Conservation (phyloP, 345 rosid species). For the Gossypium australe region DNA sequence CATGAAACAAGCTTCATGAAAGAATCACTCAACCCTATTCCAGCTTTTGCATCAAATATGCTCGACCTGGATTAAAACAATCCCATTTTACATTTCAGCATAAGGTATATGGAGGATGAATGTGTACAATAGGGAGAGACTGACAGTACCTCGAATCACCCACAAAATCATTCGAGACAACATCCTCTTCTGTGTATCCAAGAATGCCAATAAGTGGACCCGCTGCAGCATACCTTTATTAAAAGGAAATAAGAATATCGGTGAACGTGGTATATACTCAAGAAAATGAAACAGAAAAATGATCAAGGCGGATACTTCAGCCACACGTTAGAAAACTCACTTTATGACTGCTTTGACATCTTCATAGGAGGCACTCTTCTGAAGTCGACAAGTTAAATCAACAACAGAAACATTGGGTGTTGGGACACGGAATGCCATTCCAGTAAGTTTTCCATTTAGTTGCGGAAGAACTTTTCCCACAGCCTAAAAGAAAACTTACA, state of each 20-base stretch:
- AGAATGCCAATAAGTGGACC: conserved; percentile 89
- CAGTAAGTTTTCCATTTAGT: conserved; percentile 96
- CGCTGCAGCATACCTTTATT: conserved; percentile 78
- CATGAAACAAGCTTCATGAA: conserved; percentile 90
- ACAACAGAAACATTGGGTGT: conserved; percentile 96
- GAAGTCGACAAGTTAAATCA: conserved; percentile 95
- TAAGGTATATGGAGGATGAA: background rate
- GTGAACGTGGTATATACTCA: background rate
- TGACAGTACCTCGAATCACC: conserved; percentile 76
- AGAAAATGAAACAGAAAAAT: background rate
- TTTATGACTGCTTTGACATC: conserved; percentile 92
- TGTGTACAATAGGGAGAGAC: background rate
- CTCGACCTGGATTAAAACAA: conserved; percentile 61
- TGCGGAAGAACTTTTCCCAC: conserved; percentile 99
- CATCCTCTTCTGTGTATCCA: conserved; percentile 96
- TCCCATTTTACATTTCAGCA: background rate
- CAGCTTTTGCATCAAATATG: conserved; percentile 97
- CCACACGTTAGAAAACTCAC: conserved; percentile 31
- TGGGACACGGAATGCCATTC: conserved; percentile 99
- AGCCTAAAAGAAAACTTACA: conserved; percentile 42
- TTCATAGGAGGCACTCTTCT: conserved; percentile 85
- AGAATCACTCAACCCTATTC: conserved; percentile 75
- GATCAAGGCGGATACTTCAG: background rate
- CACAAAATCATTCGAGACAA: conserved; percentile 86
- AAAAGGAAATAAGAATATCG: background rate